Conservation (phyloP, 805 yeast species). For the Yarrowia sp. region DNA sequence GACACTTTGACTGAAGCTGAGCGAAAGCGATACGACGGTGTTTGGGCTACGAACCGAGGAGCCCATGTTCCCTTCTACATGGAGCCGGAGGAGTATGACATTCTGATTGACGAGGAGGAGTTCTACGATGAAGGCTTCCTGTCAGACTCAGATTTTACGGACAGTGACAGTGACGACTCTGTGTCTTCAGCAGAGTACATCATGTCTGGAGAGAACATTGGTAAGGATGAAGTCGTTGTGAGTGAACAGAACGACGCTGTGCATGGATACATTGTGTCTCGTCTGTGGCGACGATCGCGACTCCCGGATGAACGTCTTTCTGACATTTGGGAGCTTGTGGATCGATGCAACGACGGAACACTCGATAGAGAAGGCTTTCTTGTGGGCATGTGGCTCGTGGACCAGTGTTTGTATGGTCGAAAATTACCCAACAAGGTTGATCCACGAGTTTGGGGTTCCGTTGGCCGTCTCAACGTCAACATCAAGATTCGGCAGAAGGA, state of each 20-base stretch:
- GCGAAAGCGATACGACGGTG: constrained; percentile 87
- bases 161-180: constrained; percentile 44
- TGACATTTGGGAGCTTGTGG: constrained; percentile 74
- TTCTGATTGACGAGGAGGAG: constrained; percentile 42
- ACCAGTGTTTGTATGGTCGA: constrained; percentile 92
- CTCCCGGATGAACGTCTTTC: constrained; percentile 66
- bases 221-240: constrained; percentile 46
- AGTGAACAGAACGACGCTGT: constrained; percentile 51
- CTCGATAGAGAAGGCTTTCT: constrained; percentile 81
- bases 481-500: constrained; percentile 47
- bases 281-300: constrained; percentile 81
- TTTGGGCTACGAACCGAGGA: constrained; percentile 91
- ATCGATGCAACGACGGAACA: constrained; percentile 64
- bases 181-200: constrained; percentile 41
- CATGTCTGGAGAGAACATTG: constrained; percentile 30
- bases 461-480: constrained; percentile 54
- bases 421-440: constrained; percentile 78
- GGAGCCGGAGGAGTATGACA: constrained; percentile 33
- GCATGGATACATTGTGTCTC: constrained; percentile 71
- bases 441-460: constrained; percentile 81
- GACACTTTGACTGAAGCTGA: constrained; percentile 60
- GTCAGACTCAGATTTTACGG: constrained; percentile 42
- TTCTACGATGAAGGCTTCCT: constrained; percentile 42
- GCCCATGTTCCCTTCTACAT: constrained; percentile 43
- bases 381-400: constrained; percentile 98